These are phyloP conservation scores for Eucalyptus marginata DNA, from an alignment of 345 rosid genomes.

Conservation along the genomic window DNA sequence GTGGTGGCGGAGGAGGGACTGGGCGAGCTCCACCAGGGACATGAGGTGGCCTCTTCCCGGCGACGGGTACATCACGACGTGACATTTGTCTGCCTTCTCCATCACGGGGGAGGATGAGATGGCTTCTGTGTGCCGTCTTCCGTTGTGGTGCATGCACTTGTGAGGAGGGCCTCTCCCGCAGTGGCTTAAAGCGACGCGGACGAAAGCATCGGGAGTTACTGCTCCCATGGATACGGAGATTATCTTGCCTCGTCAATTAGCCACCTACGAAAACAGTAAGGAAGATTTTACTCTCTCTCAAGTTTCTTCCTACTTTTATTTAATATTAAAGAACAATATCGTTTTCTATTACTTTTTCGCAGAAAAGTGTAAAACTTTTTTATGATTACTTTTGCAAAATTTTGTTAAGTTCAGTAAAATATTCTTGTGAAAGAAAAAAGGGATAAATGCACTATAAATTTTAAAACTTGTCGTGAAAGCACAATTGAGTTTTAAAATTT, in stretches of 20 bases:
- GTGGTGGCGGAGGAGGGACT: not conserved
- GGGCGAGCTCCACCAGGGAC: conserved; percentile 8
- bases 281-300: not conserved
- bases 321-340: not conserved
- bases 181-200: too few species aligned
- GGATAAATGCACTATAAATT: too few species aligned
- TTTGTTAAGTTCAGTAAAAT: not conserved
- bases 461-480: too few species aligned
- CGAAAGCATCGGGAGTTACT: too few species aligned
- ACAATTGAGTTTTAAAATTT: too few species aligned
- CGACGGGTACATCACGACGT: conserved; percentile 3
- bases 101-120: too few species aligned
- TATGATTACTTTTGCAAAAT: not conserved
- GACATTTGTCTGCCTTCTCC: not conserved
- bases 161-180: too few species aligned
- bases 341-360: not conserved
- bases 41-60: conserved; percentile 1
- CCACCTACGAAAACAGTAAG: not conserved
- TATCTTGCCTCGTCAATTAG: too few species aligned
- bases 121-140: too few species aligned
- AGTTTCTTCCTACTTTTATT: not conserved
- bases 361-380: not conserved
- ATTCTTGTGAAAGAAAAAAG: too few species aligned
- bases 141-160: too few species aligned
- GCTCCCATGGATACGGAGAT: too few species aligned